Percentiles rank a stretch among this genome's conserved stretches.
Conservation (phyloP, 306 rosid genomes). For the Lathyrus oleraceus region DNA sequence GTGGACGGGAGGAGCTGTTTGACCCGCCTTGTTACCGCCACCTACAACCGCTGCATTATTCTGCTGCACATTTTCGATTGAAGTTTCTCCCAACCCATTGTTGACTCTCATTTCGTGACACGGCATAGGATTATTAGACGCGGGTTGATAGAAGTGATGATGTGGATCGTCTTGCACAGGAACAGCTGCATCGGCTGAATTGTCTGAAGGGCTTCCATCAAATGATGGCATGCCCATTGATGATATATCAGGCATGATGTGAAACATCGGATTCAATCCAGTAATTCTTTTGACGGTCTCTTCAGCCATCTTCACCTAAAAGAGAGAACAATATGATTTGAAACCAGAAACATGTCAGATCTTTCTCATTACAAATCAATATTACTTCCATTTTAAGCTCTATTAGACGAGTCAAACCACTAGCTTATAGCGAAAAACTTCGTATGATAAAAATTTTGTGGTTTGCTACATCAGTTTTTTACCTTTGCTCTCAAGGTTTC, state of each 20-base stretch:
- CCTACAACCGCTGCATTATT: slow-evolving; percentile 40
- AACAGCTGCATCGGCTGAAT: slow-evolving; percentile 72
- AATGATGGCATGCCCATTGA: slow-evolving; percentile 60
- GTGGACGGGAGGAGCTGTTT: slow-evolving; percentile 61
- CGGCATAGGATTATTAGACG: slow-evolving; percentile 43
- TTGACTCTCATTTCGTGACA: slow-evolving; percentile 47
- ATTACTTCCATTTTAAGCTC: background rate
- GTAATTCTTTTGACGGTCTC: slow-evolving; percentile 80
- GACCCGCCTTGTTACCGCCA: slow-evolving; percentile 58
- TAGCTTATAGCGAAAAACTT: background rate
- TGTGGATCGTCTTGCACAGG: slow-evolving; percentile 66
- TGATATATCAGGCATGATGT: slow-evolving; percentile 59
- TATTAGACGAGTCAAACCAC: background rate
- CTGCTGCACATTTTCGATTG: slow-evolving; percentile 59
- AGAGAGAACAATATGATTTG: slow-evolving; percentile 27
- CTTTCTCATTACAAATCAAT: background rate
- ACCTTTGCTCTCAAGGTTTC: slow-evolving; percentile 98
- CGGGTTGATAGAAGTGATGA: slow-evolving; percentile 56
- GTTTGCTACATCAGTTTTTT: background rate
- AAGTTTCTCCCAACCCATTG: slow-evolving; percentile 52
- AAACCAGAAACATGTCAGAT: slow-evolving; percentile 27
- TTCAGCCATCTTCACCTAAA: slow-evolving; percentile 92
- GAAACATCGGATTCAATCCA: slow-evolving; percentile 62
- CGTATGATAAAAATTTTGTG: background rate
- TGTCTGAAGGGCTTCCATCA: slow-evolving; percentile 75